A percentile compares a stretch with the other conserved stretches of the same genome.
Conservation (phyloP, 768 basidiomycete species). For the Boletus rufocinnamomeus region DNA sequence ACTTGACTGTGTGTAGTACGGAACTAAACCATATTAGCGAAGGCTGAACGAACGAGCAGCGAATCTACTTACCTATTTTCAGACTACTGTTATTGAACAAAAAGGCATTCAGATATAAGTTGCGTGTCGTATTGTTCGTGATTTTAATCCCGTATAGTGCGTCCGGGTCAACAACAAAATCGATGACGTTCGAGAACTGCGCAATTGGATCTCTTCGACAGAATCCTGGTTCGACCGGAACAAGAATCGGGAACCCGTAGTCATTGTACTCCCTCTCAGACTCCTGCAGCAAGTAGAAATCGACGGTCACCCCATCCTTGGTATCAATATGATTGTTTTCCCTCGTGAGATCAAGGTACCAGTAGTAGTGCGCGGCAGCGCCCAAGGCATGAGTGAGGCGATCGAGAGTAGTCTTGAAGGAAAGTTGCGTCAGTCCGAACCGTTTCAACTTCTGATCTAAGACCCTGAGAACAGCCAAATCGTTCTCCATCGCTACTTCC, state of each 20-base stretch:
- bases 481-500: neutral
- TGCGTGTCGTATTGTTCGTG: constrained; percentile 8
- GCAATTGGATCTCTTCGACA: neutral
- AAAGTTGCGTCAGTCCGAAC: constrained; percentile 4
- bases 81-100: constrained; percentile 46
- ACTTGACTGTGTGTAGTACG: constrained; percentile 11
- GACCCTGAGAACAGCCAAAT: neutral
- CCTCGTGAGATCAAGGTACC: constrained; percentile 23
- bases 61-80: constrained; percentile 32
- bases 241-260: neutral
- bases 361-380: constrained; percentile 23
- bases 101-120: constrained; percentile 42
- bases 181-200: constrained; percentile 8
- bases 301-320: constrained; percentile 4
- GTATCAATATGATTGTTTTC: neutral
- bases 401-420: neutral
- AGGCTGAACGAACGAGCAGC: neutral
- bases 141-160: constrained; percentile 30
- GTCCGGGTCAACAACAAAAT: constrained; percentile 25
- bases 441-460: constrained; percentile 1
- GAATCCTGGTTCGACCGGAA: constrained; percentile 2
- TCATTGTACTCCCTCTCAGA: constrained; percentile 3
- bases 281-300: constrained; percentile 11
- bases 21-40: constrained; percentile 3
- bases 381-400: neutral